These are phyloP conservation scores for Collybia mongolica DNA, from an alignment of 768 basidiomycete genomes.

Conservation along the genomic window DNA sequence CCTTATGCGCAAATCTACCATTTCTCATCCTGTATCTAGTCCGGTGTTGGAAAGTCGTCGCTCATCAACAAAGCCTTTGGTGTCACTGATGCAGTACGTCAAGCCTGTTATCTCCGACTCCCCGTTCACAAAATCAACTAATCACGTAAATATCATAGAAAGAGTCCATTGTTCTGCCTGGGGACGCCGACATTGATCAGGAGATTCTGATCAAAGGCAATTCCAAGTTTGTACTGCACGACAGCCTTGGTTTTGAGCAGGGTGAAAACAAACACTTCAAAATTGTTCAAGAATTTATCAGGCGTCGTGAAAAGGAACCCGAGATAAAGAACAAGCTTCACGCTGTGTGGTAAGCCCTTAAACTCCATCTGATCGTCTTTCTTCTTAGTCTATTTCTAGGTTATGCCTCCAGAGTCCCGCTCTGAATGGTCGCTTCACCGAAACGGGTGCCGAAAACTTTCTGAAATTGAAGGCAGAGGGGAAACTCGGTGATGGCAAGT, in stretches of 20 bases:
- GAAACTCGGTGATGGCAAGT: background rate
- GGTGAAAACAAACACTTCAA: constrained; percentile 19
- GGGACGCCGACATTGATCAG: constrained; percentile 15
- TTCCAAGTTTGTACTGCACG: constrained; percentile 26
- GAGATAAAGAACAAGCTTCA: constrained; percentile 17
- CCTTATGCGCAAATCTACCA: background rate
- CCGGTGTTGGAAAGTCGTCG: constrained; percentile 27
- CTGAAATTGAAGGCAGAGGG: constrained; percentile 9
- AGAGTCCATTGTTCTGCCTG: background rate
- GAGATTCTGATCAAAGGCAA: constrained; percentile 20
- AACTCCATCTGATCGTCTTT: too few relatives aligned
- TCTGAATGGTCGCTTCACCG: constrained; percentile 14
- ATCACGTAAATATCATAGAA: too few relatives aligned
- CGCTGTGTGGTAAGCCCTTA: constrained; percentile 23
- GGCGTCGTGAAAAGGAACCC: background rate
- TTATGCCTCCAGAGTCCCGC: constrained; percentile 21
- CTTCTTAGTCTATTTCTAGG: constrained; percentile 9
- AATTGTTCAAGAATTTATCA: constrained; percentile 20
- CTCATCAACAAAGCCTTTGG: constrained; percentile 27
- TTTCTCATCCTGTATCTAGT: constrained; percentile 7
- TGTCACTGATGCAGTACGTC: constrained; percentile 19
- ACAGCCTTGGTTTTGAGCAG: constrained; percentile 27
- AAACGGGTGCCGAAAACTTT: constrained; percentile 24
- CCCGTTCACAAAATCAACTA: too few relatives aligned
- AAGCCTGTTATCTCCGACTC: too few relatives aligned